A percentile compares a stretch with the other conserved stretches of the same genome.
Evolutionary conservation across 192 early-diverging fungal species (phyloP).

Genomic region (Umbelopsis sp.): DNA sequence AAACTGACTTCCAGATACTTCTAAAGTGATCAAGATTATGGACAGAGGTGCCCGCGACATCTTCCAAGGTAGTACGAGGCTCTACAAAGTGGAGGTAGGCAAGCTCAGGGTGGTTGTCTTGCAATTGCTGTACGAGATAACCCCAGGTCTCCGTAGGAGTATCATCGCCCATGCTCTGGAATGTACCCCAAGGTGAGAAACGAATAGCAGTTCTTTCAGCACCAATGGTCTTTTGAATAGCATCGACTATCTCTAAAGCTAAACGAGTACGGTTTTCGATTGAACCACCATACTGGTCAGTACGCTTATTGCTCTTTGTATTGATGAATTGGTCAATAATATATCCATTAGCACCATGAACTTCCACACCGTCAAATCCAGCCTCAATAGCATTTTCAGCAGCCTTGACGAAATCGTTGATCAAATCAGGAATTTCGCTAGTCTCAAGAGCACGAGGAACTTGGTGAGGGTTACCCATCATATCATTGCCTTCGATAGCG

Average conservation of each 20-base stretch:
- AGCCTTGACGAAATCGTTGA: conserved; percentile 37
- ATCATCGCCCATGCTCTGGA: conserved; percentile 44
- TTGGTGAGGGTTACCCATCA: conserved; percentile 4
- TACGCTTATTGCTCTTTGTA: conserved; percentile 78
- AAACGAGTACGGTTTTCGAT: conserved; percentile 38
- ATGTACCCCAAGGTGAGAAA: conserved; percentile 32
- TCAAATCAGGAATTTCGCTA: conserved; percentile 19
- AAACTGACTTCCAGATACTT: conserved; percentile 26
- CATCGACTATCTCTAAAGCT: conserved; percentile 34
- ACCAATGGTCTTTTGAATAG: conserved; percentile 29
- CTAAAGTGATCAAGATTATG: conserved; percentile 24
- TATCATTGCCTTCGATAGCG: conserved; percentile 18
- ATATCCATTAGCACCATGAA: conserved; percentile 93
- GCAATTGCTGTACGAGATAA: conserved; percentile 22
- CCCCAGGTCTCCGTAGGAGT: conserved; percentile 32
- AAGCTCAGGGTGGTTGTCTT: conserved; percentile 30
- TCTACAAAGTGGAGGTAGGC: conserved; percentile 40
- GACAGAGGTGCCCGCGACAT: background rate
- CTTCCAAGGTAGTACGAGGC: conserved; percentile 23
- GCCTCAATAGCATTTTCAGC: conserved; percentile 75
- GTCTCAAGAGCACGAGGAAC: conserved; percentile 26
- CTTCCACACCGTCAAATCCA: conserved; percentile 86
- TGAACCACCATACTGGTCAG: conserved; percentile 42
- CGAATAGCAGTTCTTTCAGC: conserved; percentile 41
- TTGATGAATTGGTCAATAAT: conserved; percentile 80